phyloP scores from a whole-genome alignment of 2,329 filamentous ascomycete genomes.

The Pseudopithomyces maydicus region DNA sequence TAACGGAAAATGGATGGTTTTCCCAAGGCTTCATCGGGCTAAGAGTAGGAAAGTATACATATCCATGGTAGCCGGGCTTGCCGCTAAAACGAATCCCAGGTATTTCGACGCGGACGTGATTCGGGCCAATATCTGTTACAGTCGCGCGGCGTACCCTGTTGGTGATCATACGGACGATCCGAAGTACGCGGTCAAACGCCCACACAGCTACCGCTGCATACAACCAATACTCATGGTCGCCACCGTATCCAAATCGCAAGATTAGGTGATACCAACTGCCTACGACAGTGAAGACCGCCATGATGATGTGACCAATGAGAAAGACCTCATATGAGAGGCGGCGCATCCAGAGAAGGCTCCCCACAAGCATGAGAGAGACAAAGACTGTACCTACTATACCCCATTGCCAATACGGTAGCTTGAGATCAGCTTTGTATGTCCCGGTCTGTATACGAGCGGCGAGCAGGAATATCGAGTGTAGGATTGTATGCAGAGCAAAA shows the following conservation, averaged over 20 bases:
- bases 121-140: conserved; percentile 35
- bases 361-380: conserved; percentile 29
- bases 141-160: conserved; percentile 43
- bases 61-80: conserved; percentile 31
- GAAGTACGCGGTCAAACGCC: conserved; percentile 52
- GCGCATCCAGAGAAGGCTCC: conserved; percentile 32
- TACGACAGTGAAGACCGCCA: conserved; percentile 26
- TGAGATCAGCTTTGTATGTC: conserved; percentile 16
- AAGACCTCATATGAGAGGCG: conserved; percentile 37
- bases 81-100: background rate
- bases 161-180: conserved; percentile 45
- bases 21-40: conserved; percentile 49
- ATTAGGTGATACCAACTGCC: conserved; percentile 47
- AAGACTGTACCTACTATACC: conserved; percentile 41
- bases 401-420: conserved; percentile 41
- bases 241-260: conserved; percentile 22
- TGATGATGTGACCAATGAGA: conserved; percentile 31
- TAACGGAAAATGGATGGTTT: conserved; percentile 60
- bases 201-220: conserved; percentile 51
- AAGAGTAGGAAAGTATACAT: conserved; percentile 57
- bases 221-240: conserved; percentile 47
- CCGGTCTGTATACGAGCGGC: conserved; percentile 18
- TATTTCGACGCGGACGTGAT: conserved; percentile 50
- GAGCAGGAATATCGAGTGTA: conserved; percentile 19
- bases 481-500: conserved; percentile 19